Evolutionary conservation across 108 stramenopile genomes (phyloP), one percentile per base, ranked within the genome.

Genomic region (Seminavis robusta): DNA sequence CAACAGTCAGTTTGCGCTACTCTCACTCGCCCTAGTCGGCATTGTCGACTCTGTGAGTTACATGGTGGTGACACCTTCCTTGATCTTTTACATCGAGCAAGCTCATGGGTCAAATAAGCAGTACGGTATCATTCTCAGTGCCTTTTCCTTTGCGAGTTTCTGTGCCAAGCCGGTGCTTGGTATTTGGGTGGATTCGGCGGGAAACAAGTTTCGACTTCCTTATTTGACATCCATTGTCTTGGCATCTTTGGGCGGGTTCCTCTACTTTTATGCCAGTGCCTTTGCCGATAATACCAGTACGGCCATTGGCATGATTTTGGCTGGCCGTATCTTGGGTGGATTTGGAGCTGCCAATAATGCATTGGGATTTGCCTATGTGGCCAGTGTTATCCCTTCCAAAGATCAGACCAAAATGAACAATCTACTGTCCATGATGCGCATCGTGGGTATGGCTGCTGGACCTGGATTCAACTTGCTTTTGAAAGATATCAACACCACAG

Each of bases 91-190:
- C 63, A 73, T 89, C 15, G 38, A 47, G 27, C 42, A 69, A 52
- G n/a, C 60, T n/a, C 83, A 83, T 8, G 87, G 87, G 26, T 63
- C 61, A 8, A 71, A 80, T 53, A 76, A 83, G 38, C 57, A 64
- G 17, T 89, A 89, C 37, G 87, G 87, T 52, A 49, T 79, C 23
- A 70, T 77, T 42, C 33, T 59, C 9, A 37, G 36, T 37, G 53
- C 67, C 20, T 76, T 80, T 48, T 68, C 65, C 19, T 89, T 89
- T 67, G 59, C 83, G 13, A 67, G 69, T 15, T 89, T 84, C 61
- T 77, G 67, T 44, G 56, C 51, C 44, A 89, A 89, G 57, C 87
- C 87, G n/a, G 39, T 89, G 10, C 64, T 81, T 25, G 88, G 88
- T 43, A 30, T 51, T 17, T 85, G 79, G 83, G 65, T 57, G 26